phyloP scores from a whole-genome alignment of 306 rosid species.

The Sphenostylis stenocarpa region DNA sequence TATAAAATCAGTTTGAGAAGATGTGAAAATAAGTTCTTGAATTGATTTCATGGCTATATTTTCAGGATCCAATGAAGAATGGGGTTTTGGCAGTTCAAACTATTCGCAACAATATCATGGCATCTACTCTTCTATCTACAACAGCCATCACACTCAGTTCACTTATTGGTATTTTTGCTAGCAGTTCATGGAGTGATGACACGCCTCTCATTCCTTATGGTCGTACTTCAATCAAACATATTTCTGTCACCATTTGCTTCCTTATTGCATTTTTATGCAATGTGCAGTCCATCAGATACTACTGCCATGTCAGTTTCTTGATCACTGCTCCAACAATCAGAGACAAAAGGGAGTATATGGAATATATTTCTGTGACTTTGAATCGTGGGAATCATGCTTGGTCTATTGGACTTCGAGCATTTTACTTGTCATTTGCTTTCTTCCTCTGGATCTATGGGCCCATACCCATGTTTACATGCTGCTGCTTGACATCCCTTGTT shows the following conservation, averaged over 20 bases:
- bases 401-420: slow-evolving; percentile 83
- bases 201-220: slow-evolving; percentile 24
- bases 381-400: slow-evolving; percentile 75
- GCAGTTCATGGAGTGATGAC: slow-evolving; percentile 43
- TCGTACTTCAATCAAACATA: slow-evolving; percentile 53
- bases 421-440: slow-evolving; percentile 79
- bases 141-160: slow-evolving; percentile 83
- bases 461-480: slow-evolving; percentile 74
- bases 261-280: slow-evolving; percentile 87
- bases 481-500: slow-evolving; percentile 52
- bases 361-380: slow-evolving; percentile 60
- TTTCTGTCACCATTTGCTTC: slow-evolving; percentile 69
- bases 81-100: slow-evolving; percentile 82
- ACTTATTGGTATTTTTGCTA: slow-evolving; percentile 73
- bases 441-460: slow-evolving; percentile 92
- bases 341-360: slow-evolving; percentile 46
- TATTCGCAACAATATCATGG: slow-evolving; percentile 88
- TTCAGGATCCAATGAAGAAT: slow-evolving; percentile 87
- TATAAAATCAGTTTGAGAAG: not conserved
- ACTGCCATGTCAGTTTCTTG: slow-evolving; percentile 82
- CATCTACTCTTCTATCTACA: slow-evolving; percentile 80
- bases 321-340: slow-evolving; percentile 69
- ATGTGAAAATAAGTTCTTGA: not conserved
- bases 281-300: slow-evolving; percentile 82
- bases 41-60: slow-evolving; percentile 21